Base-by-base conservation (phyloP, 345 rosid species). In the Salix koriyanagi region DNA sequence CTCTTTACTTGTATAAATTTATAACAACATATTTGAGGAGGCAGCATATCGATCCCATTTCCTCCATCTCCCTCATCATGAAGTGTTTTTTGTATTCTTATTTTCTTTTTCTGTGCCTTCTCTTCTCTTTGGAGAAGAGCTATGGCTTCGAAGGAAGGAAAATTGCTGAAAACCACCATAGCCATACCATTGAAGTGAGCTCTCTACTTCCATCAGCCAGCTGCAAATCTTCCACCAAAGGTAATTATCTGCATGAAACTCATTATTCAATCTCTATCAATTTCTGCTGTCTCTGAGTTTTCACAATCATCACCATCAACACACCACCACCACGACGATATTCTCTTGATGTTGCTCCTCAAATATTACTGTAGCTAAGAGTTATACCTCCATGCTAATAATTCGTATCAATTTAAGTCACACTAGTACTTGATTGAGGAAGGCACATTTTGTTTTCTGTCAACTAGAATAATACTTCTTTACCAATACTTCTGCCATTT, bases 151-250 rank as follows among this genome's bases (percentile, higher is more conserved):
- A 86, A 67, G 79, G 54, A 77, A 71, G 39, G 65, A 71, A 76
- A 74, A 2, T 62, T 56, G 76, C 79, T 1, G 75, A 79, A 9
- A 69, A 15, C 50, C 75, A 68, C 12, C 81, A 76, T 28, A 64
- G 48, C 64, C 84, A 83, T 69, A 84, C 82, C n/a, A 36, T 89
- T 54, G 72, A 81, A 68, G 78, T 90, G 71, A 77, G 72, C 81
- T 90, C 93, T 72, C 89, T 91, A 30, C 70, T 91, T 3, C 90
- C 96, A 7, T 72, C 91, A 37, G 66, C 85, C 39, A 58, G 85
- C 28, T 93, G 98, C 89, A 80, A 64, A 76, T 76, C 82, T 79
- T 74, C 89, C 18, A 4, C 81, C 39, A 65, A 76, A 88, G 92
- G 93, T 90, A 34, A 34, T 34, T 18, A 71, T 60, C 4, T 28